Evolutionary conservation across 2,329 filamentous ascomycete species (phyloP).

Genomic region (Colletotrichum karsti): DNA sequence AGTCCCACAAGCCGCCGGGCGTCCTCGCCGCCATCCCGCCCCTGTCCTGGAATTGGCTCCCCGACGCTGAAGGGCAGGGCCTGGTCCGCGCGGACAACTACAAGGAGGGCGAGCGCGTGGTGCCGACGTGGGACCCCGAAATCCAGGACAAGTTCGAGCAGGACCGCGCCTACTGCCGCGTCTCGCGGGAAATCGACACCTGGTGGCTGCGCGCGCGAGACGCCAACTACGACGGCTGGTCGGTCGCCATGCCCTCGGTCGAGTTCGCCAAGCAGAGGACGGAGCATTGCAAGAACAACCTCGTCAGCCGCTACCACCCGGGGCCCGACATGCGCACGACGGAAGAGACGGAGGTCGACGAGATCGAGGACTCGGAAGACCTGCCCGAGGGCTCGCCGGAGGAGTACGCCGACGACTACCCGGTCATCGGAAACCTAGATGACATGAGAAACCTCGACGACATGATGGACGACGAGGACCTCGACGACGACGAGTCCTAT

Average conservation of each 20-base stretch:
- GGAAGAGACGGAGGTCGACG: slow-evolving; percentile 53
- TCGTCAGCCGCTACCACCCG: slow-evolving; percentile 60
- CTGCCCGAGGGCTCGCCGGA: slow-evolving; percentile 49
- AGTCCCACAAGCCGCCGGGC: slow-evolving; percentile 58
- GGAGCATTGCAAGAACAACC: slow-evolving; percentile 66
- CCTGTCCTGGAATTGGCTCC: slow-evolving; percentile 65
- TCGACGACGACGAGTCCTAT: slow-evolving; percentile 81
- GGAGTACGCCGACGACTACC: slow-evolving; percentile 41
- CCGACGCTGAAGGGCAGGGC: slow-evolving; percentile 44
- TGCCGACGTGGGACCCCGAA: slow-evolving; percentile 59
- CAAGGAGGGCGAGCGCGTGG: slow-evolving; percentile 48
- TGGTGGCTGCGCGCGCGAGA: slow-evolving; percentile 72
- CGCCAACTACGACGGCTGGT: slow-evolving; percentile 67
- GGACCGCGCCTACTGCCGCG: slow-evolving; percentile 65
- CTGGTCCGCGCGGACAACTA: slow-evolving; percentile 45
- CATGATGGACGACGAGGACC: slow-evolving; percentile 72
- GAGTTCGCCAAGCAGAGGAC: slow-evolving; percentile 66
- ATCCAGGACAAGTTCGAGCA: slow-evolving; percentile 66
- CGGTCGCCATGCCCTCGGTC: slow-evolving; percentile 66
- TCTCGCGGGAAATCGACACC: slow-evolving; percentile 70
- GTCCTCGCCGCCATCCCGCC: slow-evolving; percentile 59
- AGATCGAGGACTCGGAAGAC: slow-evolving; percentile 59
- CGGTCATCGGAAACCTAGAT: slow-evolving; percentile 41
- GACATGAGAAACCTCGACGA: slow-evolving; percentile 57
- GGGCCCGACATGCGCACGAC: slow-evolving; percentile 42